Evolutionary conservation across 208 protist species (phyloP), one percentile per base, ranked within the genome.

Genomic region (Tritrichomonas musculus): DNA sequence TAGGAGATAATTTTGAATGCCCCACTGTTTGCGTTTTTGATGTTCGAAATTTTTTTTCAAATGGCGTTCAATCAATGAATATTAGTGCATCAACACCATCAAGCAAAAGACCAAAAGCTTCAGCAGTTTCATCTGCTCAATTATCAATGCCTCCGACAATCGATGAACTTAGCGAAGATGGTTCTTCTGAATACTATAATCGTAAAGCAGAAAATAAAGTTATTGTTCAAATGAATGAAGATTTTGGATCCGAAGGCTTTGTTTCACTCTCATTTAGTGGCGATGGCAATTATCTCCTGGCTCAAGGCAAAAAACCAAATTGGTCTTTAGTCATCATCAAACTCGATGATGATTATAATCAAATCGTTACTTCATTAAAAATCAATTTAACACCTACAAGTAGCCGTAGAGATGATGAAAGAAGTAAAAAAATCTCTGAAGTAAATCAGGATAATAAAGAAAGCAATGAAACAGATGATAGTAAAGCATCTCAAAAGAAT

Each of bases 261-360:
- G 47, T 92, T 36, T 92, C 88, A 73, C 50, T 92, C 13, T 92
- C 88, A 73, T 92, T 92, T 36, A 72, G 55, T 27, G 55, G 33
- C 11, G 88, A 92, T 49, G 88, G 88, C 22, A 64, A 92, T 9
- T 92, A 92, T 92, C 25, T 92, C 33, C 41, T 92, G 11, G 88
- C 22, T 25, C 50, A 72, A 22, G 57, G 88, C 13, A 50, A 50
- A 92, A 44, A 36, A 50, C 88, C 88, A 13, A 55, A 41, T 36
- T 92, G 55, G 49, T 33, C 25, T 14, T 11, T 92, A 22, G 57
- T 92, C 39, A 36, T 72, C 17, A 66, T 30, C 27, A 33, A 17
- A 25, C 27, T 57, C 33, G 49, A 65, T 25, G 41, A 22, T 2
- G n/a, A n/a, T n/a, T n/a, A n/a, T n/a, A 66, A 66, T n/a, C 47